Evolutionary conservation across 2,329 filamentous ascomycete genomes (phyloP).

Genomic region (Grosmannia penicillata): DNA sequence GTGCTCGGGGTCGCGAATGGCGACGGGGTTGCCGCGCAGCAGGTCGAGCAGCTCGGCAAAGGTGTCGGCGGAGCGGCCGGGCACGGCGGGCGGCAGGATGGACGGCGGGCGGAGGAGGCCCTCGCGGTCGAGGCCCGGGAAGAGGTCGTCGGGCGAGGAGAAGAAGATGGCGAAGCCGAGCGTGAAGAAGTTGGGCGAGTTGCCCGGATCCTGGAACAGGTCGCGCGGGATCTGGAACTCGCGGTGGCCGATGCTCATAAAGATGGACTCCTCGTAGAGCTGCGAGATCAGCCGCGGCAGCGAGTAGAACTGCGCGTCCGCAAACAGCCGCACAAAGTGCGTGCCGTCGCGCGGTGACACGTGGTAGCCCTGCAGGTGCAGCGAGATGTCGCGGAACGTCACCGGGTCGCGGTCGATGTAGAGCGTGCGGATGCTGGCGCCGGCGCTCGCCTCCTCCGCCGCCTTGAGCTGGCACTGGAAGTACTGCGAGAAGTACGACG

Average conservation of each 20-base stretch:
- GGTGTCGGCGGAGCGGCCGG: constrained; percentile 65
- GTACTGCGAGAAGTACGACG: constrained; percentile 92
- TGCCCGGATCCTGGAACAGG: constrained; percentile 70
- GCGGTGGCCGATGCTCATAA: constrained; percentile 74
- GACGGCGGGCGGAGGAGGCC: constrained; percentile 74
- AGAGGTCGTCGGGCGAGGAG: constrained; percentile 61
- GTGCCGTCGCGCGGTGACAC: constrained; percentile 65
- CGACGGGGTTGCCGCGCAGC: constrained; percentile 68
- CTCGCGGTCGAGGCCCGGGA: constrained; percentile 69
- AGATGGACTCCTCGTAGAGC: constrained; percentile 82
- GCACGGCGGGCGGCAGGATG: constrained; percentile 68
- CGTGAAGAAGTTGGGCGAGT: constrained; percentile 92
- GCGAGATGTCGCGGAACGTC: constrained; percentile 78
- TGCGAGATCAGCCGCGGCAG: constrained; percentile 78
- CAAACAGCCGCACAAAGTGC: constrained; percentile 85
- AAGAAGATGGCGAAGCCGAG: constrained; percentile 85
- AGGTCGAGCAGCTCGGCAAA: constrained; percentile 74
- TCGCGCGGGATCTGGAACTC: constrained; percentile 86
- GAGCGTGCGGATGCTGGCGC: constrained; percentile 51
- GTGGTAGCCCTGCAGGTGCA: constrained; percentile 88
- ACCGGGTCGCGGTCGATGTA: constrained; percentile 90
- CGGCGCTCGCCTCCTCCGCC: constrained; percentile 30
- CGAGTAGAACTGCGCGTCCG: constrained; percentile 82
- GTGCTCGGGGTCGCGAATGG: constrained; percentile 63
- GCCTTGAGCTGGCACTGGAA: constrained; percentile 69